phyloP scores from a whole-genome alignment of 2,329 filamentous ascomycete species.

The Diaporthe eres region DNA sequence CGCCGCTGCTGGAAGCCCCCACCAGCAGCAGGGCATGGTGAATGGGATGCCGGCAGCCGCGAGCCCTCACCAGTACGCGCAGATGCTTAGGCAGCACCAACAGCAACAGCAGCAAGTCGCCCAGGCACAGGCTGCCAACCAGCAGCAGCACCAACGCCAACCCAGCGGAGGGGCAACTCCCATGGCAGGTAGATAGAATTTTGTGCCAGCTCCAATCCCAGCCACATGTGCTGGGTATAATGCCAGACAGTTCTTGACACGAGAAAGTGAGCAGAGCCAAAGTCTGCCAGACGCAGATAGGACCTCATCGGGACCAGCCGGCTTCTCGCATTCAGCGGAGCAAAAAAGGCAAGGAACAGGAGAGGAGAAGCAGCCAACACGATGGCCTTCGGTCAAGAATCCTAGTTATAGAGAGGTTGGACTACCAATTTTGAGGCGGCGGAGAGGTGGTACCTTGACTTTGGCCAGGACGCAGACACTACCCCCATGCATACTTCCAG shows the following conservation, averaged over 20 bases:
- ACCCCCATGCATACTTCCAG: neutral
- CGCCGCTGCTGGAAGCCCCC: conserved; percentile 65
- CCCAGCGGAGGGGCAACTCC: conserved; percentile 41
- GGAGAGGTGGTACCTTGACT: neutral
- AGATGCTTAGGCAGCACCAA: conserved; percentile 70
- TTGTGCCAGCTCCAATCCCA: neutral
- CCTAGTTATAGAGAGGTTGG: neutral
- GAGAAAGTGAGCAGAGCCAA: neutral
- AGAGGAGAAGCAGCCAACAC: neutral
- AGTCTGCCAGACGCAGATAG: neutral
- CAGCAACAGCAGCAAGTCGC: conserved; percentile 54
- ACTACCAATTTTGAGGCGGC: neutral
- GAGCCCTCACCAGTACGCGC: conserved; percentile 72
- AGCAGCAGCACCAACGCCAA: conserved; percentile 43
- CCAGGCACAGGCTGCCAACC: conserved; percentile 44
- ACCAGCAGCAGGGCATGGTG: conserved; percentile 63
- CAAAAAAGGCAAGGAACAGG: neutral
- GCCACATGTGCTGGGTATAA: neutral
- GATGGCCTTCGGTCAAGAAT: neutral
- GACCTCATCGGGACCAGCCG: neutral
- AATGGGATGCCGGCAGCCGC: conserved; percentile 63
- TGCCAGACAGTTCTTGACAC: neutral
- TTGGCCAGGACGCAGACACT: neutral
- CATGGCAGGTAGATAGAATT: conserved; percentile 30
- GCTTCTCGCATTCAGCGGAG: neutral